Evolutionary conservation across 2,329 filamentous ascomycete genomes (phyloP).

Genomic region (Penicillium glabrum): DNA sequence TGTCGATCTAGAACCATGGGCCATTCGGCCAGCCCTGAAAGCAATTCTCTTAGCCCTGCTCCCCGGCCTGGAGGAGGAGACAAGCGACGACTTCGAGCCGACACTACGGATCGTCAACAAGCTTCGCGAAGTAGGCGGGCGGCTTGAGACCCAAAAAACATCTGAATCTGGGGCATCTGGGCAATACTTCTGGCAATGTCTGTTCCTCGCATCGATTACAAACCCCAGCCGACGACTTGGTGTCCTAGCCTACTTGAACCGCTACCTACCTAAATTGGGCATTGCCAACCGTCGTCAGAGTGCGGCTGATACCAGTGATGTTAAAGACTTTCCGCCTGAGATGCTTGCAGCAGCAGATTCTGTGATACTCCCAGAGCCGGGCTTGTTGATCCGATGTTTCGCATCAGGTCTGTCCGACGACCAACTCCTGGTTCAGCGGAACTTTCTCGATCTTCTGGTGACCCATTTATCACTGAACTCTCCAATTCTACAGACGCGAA

Average conservation of each 20-base stretch:
- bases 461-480: slow-evolving; percentile 86
- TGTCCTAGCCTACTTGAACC: slow-evolving; percentile 79
- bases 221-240: slow-evolving; percentile 81
- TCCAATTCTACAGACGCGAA: slow-evolving; percentile 71
- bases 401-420: slow-evolving; percentile 84
- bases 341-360: slow-evolving; percentile 43
- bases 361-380: slow-evolving; percentile 75
- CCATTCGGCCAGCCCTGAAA: slow-evolving; percentile 84
- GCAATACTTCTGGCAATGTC: slow-evolving; percentile 97
- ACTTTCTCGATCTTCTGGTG: slow-evolving; percentile 89
- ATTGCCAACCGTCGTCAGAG: slow-evolving; percentile 33
- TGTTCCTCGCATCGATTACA: slow-evolving; percentile 91
- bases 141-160: slow-evolving; percentile 57
- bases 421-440: slow-evolving; percentile 87
- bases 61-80: slow-evolving; percentile 92
- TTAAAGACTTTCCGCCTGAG: slow-evolving; percentile 23
- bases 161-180: slow-evolving; percentile 61
- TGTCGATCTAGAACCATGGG: slow-evolving; percentile 66
- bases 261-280: slow-evolving; percentile 73
- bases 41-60: slow-evolving; percentile 85
- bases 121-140: slow-evolving; percentile 61
- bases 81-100: slow-evolving; percentile 92
- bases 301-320: slow-evolving; percentile 29
- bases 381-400: slow-evolving; percentile 85
- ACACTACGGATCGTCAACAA: slow-evolving; percentile 76